Conservation (phyloP, 2,329 filamentous ascomycete genomes). For the Bipolaris gigantea region DNA sequence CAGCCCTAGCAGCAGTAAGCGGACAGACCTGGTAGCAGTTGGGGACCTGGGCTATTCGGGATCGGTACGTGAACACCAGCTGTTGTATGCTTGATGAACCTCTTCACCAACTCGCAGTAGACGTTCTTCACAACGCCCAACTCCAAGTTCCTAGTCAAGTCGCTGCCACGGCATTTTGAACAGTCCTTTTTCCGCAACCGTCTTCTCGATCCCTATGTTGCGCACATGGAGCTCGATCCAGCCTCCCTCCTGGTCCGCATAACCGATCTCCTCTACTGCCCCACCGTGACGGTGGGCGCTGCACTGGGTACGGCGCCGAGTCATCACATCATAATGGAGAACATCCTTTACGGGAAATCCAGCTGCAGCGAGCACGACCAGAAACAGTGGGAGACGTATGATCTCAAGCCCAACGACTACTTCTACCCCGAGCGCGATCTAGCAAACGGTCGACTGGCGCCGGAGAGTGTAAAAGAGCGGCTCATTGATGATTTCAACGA, state of each 20-base stretch:
- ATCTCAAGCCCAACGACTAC: conserved; percentile 73
- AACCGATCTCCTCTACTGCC: conserved; percentile 66
- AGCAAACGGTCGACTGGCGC: conserved; percentile 63
- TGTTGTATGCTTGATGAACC: neutral
- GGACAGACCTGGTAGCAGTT: conserved; percentile 55
- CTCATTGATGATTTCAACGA: conserved; percentile 70
- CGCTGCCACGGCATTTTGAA: conserved; percentile 69
- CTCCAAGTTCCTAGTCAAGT: conserved; percentile 70
- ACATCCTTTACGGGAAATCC: conserved; percentile 64
- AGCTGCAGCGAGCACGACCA: conserved; percentile 45
- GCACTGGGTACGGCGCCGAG: conserved; percentile 64
- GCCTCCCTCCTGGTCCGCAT: conserved; percentile 69
- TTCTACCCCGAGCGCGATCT: conserved; percentile 77
- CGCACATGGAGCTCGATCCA: conserved; percentile 63
- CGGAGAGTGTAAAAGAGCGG: conserved; percentile 65
- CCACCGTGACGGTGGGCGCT: conserved; percentile 60
- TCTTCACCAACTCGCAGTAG: conserved; percentile 33
- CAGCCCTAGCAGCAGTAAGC: conserved; percentile 44
- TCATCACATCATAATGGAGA: conserved; percentile 79
- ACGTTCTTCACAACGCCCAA: conserved; percentile 72
- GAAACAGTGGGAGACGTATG: conserved; percentile 69
- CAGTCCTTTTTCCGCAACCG: conserved; percentile 70
- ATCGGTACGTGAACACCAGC: conserved; percentile 51
- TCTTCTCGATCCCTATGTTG: conserved; percentile 64
- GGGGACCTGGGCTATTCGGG: conserved; percentile 75